These are phyloP conservation scores for Nymphaea thermarum DNA, from an alignment of 164 flowering plant genomes.

Conservation along the genomic window DNA sequence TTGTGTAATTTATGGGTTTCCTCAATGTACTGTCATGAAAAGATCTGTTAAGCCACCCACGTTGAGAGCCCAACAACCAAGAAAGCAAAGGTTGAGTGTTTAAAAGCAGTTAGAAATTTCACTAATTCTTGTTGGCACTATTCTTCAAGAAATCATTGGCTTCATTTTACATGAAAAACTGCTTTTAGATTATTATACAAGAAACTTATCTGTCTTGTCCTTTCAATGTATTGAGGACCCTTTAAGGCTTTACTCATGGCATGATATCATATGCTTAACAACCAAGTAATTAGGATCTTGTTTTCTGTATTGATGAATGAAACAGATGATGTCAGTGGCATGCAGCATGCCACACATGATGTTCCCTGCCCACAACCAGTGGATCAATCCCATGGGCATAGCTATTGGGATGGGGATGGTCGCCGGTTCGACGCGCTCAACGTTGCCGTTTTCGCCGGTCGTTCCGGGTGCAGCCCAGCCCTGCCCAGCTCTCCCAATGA, in stretches of 20 bases:
- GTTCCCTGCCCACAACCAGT: conserved; percentile 73
- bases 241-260: not conserved
- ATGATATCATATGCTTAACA: not conserved
- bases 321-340: conserved; percentile 97
- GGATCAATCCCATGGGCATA: conserved; percentile 70
- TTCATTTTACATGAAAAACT: not conserved
- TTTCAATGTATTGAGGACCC: not conserved
- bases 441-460: not conserved
- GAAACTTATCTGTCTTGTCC: not conserved
- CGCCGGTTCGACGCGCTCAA: not conserved
- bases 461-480: not conserved
- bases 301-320: conserved; percentile 1
- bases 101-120: no score
- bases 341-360: conserved; percentile 77
- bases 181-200: not conserved
- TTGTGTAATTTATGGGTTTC: no score
- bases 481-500: not conserved
- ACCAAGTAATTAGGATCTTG: no score
- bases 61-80: no score
- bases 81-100: no score
- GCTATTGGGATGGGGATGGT: conserved; percentile 40
- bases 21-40: no score
- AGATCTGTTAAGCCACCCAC: no score
- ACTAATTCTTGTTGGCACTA: no score
- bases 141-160: not conserved